Conservation (phyloP, 2,329 filamentous ascomycete genomes). For the Ophiostoma piceae region DNA sequence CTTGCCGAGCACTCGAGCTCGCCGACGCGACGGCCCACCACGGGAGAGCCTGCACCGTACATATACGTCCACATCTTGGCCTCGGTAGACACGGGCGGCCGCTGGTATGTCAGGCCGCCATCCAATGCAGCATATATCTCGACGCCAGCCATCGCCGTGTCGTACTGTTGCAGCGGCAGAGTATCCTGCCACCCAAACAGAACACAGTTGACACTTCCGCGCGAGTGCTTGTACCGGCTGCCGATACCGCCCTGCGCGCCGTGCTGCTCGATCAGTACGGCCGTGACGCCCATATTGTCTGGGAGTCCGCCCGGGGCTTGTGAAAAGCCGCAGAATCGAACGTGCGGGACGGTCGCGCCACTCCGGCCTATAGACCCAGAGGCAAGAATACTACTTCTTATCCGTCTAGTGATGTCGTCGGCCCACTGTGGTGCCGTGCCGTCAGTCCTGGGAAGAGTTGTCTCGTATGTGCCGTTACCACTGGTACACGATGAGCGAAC, state of each 20-base stretch:
- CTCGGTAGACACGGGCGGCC: conserved; percentile 37
- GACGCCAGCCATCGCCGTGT: not conserved
- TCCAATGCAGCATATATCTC: not conserved
- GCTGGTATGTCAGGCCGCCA: not conserved
- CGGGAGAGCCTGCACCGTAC: conserved; percentile 48
- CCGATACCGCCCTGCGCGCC: conserved; percentile 44
- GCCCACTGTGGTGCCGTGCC: conserved; percentile 41
- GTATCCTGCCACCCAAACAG: conserved; percentile 34
- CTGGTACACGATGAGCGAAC: conserved; percentile 45
- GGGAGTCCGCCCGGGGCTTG: conserved; percentile 43
- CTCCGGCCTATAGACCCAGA: not conserved
- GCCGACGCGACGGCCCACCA: conserved; percentile 33
- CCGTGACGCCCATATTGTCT: conserved; percentile 38
- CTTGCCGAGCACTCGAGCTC: conserved; percentile 24
- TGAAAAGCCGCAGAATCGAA: conserved; percentile 51
- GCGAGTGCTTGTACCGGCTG: not conserved
- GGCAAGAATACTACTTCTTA: not conserved
- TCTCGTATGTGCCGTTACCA: conserved; percentile 34
- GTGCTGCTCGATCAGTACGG: conserved; percentile 47
- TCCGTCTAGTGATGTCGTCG: not conserved
- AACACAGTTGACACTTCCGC: conserved; percentile 32
- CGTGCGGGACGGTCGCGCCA: conserved; percentile 33
- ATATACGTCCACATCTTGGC: conserved; percentile 54
- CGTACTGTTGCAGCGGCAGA: conserved; percentile 11
- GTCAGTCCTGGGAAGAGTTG: conserved; percentile 12